A percentile compares a stretch with the other conserved stretches of the same genome.
phyloP scores from a whole-genome alignment of 1,284 basidiomycete species.

The Leucoagaricus sp. region DNA sequence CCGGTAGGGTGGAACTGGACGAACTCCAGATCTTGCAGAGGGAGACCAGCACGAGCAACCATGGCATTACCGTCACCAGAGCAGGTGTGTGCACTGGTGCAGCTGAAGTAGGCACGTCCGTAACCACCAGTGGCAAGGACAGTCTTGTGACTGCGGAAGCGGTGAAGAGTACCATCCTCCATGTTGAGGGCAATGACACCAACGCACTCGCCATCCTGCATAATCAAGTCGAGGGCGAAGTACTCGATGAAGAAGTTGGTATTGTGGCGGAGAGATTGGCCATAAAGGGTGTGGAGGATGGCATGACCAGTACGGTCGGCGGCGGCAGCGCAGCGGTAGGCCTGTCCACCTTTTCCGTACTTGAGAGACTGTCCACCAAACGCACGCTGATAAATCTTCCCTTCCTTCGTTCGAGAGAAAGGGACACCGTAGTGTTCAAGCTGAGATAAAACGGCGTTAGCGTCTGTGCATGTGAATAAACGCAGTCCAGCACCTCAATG shows the following conservation, averaged over 20 bases:
- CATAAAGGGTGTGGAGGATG: conserved; percentile 97
- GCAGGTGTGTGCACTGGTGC: conserved; percentile 98
- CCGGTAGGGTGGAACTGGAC: conserved; percentile 99
- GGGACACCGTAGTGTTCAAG: conserved; percentile 99
- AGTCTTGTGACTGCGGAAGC: conserved; percentile 98
- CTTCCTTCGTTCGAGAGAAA: conserved; percentile 98
- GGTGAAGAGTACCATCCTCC: conserved; percentile 99
- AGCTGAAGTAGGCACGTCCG: conserved; percentile 98
- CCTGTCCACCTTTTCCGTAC: conserved; percentile 98
- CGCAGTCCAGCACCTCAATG: conserved; percentile 66
- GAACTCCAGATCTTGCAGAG: conserved; percentile 97
- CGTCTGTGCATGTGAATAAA: conserved; percentile 7
- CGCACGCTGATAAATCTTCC: conserved; percentile 99
- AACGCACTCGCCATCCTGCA: conserved; percentile 99
- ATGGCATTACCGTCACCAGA: conserved; percentile 99
- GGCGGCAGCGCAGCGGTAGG: conserved; percentile 98
- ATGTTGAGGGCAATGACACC: conserved; percentile 99
- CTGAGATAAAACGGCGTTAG: conserved; percentile 42
- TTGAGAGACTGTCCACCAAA: conserved; percentile 99
- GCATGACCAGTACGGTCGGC: conserved; percentile 99
- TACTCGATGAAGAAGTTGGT: conserved; percentile 99
- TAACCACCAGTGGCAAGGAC: conserved; percentile 99
- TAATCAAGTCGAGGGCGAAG: conserved; percentile 97
- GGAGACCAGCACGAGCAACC: conserved; percentile 96
- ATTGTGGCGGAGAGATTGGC: conserved; percentile 98